These are phyloP conservation scores for Venturia asperata DNA, from an alignment of 2,329 filamentous ascomycete genomes.

Conservation along the genomic window DNA sequence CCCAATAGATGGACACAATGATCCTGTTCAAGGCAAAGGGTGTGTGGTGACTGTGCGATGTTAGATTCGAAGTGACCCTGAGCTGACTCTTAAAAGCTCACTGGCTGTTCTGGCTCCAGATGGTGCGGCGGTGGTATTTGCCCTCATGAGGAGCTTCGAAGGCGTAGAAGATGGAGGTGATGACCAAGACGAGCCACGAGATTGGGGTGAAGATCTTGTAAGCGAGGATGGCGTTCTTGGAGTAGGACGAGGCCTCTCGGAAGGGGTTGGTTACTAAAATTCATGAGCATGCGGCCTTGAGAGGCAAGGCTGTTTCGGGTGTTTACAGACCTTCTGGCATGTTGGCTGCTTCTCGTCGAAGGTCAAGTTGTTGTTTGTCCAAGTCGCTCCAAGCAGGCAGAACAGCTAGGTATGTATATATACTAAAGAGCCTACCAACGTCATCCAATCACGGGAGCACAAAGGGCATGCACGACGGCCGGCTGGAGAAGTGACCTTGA, in stretches of 20 bases:
- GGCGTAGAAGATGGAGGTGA: slow-evolving; percentile 69
- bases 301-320: background rate
- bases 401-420: background rate
- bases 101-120: slow-evolving; percentile 66
- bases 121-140: slow-evolving; percentile 44
- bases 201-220: slow-evolving; percentile 71
- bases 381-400: background rate
- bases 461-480: background rate
- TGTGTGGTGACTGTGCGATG: slow-evolving; percentile 44
- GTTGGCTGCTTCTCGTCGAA: background rate
- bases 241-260: slow-evolving; percentile 10
- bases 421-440: background rate
- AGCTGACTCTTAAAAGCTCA: background rate
- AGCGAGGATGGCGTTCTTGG: slow-evolving; percentile 48
- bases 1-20: slow-evolving; percentile 66
- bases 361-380: background rate
- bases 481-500: too few relatives aligned
- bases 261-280: slow-evolving; percentile 19
- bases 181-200: slow-evolving; percentile 66
- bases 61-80: background rate
- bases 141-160: slow-evolving; percentile 50
- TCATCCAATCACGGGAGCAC: slow-evolving; percentile 6
- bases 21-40: slow-evolving; percentile 67
- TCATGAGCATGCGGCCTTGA: background rate
- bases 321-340: slow-evolving; percentile 1